Evolutionary conservation across 129 eudicot genomes (phyloP).

Genomic region (Artemisia argyi): DNA sequence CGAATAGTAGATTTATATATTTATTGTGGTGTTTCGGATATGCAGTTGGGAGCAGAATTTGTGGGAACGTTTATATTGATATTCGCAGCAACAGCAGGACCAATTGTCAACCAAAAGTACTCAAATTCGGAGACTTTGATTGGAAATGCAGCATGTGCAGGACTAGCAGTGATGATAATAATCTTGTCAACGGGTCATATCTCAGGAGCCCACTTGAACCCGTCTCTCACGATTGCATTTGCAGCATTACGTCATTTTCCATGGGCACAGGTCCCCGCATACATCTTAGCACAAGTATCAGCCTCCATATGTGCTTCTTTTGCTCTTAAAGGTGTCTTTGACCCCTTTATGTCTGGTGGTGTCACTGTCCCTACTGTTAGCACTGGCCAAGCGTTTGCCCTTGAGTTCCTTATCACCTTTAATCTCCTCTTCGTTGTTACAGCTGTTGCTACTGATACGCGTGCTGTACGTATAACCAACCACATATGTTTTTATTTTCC

Average conservation of each 20-base stretch:
- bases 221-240: conserved; percentile 79
- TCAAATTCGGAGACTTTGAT: conserved; percentile 60
- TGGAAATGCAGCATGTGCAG: conserved; percentile 91
- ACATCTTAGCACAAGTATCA: conserved; percentile 72
- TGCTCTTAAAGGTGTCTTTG: conserved; percentile 72
- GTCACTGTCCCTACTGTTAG: conserved; percentile 77
- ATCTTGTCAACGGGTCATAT: conserved; percentile 84
- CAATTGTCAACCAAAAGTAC: conserved; percentile 78
- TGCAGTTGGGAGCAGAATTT: conserved; percentile 87
- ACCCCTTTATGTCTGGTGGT: conserved; percentile 88
- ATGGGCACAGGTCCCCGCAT: conserved; percentile 85
- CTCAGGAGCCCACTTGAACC: conserved; percentile 90
- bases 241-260: conserved; percentile 87
- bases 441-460: conserved; percentile 93
- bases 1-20: not conserved
- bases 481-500: not conserved
- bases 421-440: conserved; percentile 81
- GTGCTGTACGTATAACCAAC: conserved; percentile 53
- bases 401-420: conserved; percentile 80
- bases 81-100: conserved; percentile 88
- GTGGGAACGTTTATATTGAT: conserved; percentile 87
- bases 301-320: conserved; percentile 87
- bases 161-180: conserved; percentile 79
- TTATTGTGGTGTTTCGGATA: not conserved
- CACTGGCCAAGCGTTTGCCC: conserved; percentile 75